These are phyloP conservation scores for Fomitopsis betulina DNA, from an alignment of 1,284 basidiomycete species.

Conservation along the genomic window DNA sequence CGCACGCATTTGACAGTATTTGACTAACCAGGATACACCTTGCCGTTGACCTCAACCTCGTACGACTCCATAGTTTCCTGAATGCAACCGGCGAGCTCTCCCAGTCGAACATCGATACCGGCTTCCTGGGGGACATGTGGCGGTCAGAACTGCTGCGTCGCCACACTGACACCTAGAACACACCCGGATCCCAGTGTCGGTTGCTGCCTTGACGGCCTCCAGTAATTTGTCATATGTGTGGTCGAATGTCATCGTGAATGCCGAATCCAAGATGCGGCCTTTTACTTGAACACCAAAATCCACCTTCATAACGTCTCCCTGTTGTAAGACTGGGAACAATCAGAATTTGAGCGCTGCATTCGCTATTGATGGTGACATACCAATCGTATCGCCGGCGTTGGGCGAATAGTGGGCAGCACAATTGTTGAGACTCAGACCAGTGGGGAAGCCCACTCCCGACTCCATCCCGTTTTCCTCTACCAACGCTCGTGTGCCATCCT, in stretches of 20 bases:
- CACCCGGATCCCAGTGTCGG: conserved; percentile 85
- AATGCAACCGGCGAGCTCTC: conserved; percentile 89
- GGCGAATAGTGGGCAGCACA: conserved; percentile 98
- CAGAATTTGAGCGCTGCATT: conserved; percentile 2
- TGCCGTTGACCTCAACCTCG: conserved; percentile 89
- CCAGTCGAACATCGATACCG: conserved; percentile 93
- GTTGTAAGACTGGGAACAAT: conserved; percentile 59
- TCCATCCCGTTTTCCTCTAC: conserved; percentile 91
- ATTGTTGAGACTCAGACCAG: conserved; percentile 90
- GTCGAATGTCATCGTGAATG: conserved; percentile 91
- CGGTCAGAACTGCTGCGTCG: neutral
- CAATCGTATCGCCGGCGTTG: conserved; percentile 88
- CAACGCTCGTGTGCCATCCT: conserved; percentile 85
- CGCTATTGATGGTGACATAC: conserved; percentile 33
- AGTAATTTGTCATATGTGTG: conserved; percentile 88
- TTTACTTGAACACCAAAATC: conserved; percentile 97
- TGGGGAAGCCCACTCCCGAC: conserved; percentile 93
- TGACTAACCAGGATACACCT: conserved; percentile 74
- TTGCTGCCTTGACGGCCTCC: conserved; percentile 91
- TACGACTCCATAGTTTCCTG: conserved; percentile 99
- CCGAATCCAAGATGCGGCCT: conserved; percentile 92
- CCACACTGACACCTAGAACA: conserved; percentile 11
- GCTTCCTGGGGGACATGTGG: conserved; percentile 61
- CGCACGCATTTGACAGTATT: neutral
- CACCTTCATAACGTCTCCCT: conserved; percentile 91